Evolutionary conservation across 805 yeast species (phyloP), one percentile per base, ranked within the genome.

Genomic region (Monosporozyma solicola): DNA sequence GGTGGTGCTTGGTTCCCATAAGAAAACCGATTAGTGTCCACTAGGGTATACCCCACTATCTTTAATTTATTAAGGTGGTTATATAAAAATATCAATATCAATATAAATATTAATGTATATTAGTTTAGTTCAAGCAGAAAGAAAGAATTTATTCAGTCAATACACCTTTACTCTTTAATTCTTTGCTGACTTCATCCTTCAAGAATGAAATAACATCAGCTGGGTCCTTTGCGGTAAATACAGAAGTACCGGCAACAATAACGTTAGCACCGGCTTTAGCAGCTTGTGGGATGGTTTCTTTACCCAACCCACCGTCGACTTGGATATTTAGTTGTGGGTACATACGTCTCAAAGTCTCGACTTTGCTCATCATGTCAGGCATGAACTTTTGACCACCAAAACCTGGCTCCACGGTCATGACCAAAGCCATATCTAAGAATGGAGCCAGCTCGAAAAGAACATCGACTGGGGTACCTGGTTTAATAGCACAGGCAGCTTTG

Each of bases 361-460:
- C 98, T 72, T 92, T 92, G 57, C 95, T 89, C 98, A 94, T 91
- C 97, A 92, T 91, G 54, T 82, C 87, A 20, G 82, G 74, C 97
- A 88, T 90, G 75, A 94, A 94, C 69, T 85, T 86, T 73, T 94
- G 99, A 47, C 99, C 99, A 24, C 99, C 99, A 68, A 94, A 92
- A 0, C 99, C 99, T 13, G 99, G 99, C 73, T 94, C 99, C 37
- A 94, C 98, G 2, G 99, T 94, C 98, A 92, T 94, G 45, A 94
- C 85, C 54, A 94, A 76, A n/a, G 88, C 91, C 97, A 92, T 88
- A 69, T 94, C 98, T 60, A 92, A 75, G 53, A 80, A 74, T 48
- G 84, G 84, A 27, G 84, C 92, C 55, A 87, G 72, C 31, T 87
- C 91, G 62, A 75, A 83, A 45, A 91, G 77, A 2, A 80, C 95